Evolutionary conservation across 345 rosid species (phyloP).

Genomic region (Turnera subulata): DNA sequence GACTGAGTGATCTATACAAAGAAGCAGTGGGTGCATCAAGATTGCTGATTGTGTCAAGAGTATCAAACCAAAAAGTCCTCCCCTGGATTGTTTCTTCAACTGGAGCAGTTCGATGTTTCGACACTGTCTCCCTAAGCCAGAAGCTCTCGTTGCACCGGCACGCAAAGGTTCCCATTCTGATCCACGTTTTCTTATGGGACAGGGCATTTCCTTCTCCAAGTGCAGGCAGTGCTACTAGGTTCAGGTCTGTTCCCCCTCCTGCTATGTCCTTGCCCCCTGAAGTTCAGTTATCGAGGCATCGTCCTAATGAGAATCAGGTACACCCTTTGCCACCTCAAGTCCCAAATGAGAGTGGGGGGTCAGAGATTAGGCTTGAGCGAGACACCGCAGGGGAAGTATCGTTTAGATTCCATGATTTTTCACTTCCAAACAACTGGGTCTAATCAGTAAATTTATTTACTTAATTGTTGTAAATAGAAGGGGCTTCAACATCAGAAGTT

Average conservation of each 20-base stretch:
- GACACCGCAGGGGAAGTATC: slow-evolving; percentile 76
- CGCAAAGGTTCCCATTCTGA: slow-evolving; percentile 60
- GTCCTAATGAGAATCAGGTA: slow-evolving; percentile 57
- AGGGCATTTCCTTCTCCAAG: slow-evolving; percentile 18
- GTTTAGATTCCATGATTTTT: slow-evolving; percentile 76
- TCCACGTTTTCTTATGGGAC: slow-evolving; percentile 78
- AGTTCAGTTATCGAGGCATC: slow-evolving; percentile 26
- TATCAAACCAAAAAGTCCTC: slow-evolving; percentile 74
- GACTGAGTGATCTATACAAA: slow-evolving; percentile 55
- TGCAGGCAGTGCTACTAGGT: slow-evolving; percentile 26
- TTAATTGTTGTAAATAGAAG: slow-evolving; percentile 7
- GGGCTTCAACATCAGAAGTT: no score
- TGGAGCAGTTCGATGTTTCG: slow-evolving; percentile 80
- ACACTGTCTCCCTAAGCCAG: slow-evolving; percentile 84
- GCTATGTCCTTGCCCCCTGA: slow-evolving; percentile 34
- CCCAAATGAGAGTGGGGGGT: slow-evolving; percentile 19
- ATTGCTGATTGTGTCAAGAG: slow-evolving; percentile 66
- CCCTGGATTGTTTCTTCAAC: slow-evolving; percentile 92
- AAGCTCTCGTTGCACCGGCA: slow-evolving; percentile 91
- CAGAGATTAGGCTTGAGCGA: slow-evolving; percentile 36
- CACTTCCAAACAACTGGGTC: slow-evolving; percentile 60
- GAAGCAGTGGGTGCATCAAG: slow-evolving; percentile 55
- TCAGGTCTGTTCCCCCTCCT: slow-evolving; percentile 28
- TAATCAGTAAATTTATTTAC: not conserved
- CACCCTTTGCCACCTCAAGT: slow-evolving; percentile 45